Percentiles rank a stretch among this genome's conserved stretches.
These are phyloP conservation scores for Rhizopogon rudus DNA, from an alignment of 768 basidiomycete species.

Conservation along the genomic window DNA sequence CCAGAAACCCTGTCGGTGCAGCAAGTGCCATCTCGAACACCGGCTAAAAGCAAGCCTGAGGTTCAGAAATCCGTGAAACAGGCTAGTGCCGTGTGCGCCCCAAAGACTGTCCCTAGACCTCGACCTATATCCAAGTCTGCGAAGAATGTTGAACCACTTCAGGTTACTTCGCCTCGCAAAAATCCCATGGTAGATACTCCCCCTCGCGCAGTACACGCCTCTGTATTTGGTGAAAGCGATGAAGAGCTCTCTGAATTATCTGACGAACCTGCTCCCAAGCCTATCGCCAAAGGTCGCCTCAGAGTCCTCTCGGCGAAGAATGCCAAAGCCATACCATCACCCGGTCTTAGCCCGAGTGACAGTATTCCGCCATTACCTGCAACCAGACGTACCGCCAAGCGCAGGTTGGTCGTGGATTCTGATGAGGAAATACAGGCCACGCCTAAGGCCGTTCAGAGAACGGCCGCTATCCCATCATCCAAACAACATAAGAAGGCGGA, in stretches of 20 bases:
- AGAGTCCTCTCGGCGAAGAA: background rate
- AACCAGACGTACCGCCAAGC: background rate
- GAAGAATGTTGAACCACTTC: background rate
- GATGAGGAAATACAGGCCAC: slow-evolving; percentile 11
- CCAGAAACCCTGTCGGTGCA: background rate
- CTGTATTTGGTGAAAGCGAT: slow-evolving; percentile 15
- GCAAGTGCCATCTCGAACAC: background rate
- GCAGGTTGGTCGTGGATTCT: slow-evolving; percentile 13
- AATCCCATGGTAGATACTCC: background rate
- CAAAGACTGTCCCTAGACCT: background rate
- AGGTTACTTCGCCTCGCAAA: background rate
- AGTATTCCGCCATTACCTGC: background rate
- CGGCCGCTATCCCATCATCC: background rate
- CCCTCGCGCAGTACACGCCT: slow-evolving; percentile 4
- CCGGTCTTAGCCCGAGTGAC: background rate
- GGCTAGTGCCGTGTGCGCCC: too few relatives aligned
- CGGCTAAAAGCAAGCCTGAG: too few relatives aligned
- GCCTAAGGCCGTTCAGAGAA: background rate
- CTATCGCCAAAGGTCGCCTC: background rate
- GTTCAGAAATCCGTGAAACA: background rate
- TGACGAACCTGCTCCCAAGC: slow-evolving; percentile 14
- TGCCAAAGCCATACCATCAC: background rate
- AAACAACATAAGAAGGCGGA: background rate
- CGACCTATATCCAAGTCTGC: background rate
- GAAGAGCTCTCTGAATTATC: slow-evolving; percentile 30